These are phyloP conservation scores for Parachaetomium inaequale DNA, from an alignment of 495 filamentous ascomycete genomes.

Conservation along the genomic window DNA sequence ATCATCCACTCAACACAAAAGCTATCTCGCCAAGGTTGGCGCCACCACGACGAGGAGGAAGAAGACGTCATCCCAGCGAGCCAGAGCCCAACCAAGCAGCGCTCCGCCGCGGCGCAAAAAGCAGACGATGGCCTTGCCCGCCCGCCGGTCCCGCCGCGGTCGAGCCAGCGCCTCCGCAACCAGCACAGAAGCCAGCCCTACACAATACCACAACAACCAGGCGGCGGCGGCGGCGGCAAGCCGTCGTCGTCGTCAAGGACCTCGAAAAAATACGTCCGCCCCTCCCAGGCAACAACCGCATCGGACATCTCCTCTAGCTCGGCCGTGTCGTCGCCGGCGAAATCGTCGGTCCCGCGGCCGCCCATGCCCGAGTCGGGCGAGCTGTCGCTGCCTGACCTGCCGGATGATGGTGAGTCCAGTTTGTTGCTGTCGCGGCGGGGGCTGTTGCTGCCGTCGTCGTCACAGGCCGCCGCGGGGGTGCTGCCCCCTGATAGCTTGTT, in stretches of 20 bases:
- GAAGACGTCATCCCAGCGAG: conserved; percentile 37
- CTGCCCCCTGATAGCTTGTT: conserved; percentile 54
- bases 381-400: conserved; percentile 13
- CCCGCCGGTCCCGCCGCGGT: not conserved
- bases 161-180: conserved; percentile 12
- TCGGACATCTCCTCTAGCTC: conserved; percentile 27
- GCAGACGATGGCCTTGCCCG: not conserved
- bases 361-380: conserved; percentile 15
- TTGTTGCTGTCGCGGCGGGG: conserved; percentile 1
- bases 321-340: not conserved
- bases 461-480: conserved; percentile 36
- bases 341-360: conserved; percentile 5
- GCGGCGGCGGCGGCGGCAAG: too few species aligned
- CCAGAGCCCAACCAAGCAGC: conserved; percentile 17
- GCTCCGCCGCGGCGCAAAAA: not conserved
- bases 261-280: conserved; percentile 21
- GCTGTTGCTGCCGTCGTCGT: conserved; percentile 26
- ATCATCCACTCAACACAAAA: conserved; percentile 43
- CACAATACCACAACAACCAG: not conserved
- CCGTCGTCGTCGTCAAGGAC: not conserved
- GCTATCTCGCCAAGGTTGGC: not conserved
- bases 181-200: conserved; percentile 2
- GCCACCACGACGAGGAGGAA: conserved; percentile 11
- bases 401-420: conserved; percentile 10
- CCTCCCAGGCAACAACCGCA: conserved; percentile 48